Conservation (phyloP, 306 rosid genomes). For the Prunus salicina region DNA sequence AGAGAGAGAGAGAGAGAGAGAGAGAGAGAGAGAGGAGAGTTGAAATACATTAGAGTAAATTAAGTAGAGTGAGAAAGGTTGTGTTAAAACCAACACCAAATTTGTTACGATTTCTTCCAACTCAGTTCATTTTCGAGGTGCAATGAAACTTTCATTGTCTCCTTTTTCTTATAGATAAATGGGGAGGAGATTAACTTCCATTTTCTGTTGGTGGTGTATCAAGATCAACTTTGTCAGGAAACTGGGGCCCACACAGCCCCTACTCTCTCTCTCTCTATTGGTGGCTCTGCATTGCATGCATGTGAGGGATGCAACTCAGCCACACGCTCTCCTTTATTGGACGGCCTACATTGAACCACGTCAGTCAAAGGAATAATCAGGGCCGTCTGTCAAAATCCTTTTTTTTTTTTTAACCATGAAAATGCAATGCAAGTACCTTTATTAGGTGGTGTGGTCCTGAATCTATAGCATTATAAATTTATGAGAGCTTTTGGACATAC, state of each 20-base stretch:
- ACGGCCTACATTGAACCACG: constrained; percentile 51
- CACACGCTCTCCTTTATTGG: constrained; percentile 40
- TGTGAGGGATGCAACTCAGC: constrained; percentile 46
- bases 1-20: constrained; percentile 21
- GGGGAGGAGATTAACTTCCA: constrained; percentile 10
- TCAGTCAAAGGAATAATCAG: neutral
- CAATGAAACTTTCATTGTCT: constrained; percentile 8
- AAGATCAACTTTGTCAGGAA: constrained; percentile 34
- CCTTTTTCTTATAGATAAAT: neutral
- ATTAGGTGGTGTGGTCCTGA: constrained; percentile 31
- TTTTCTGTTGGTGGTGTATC: constrained; percentile 34
- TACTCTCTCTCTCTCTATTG: constrained; percentile 6
- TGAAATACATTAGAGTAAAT: neutral
- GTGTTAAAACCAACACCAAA: neutral
- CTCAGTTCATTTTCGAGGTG: neutral
- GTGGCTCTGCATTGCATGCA: constrained; percentile 40
- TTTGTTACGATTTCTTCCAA: constrained; percentile 2
- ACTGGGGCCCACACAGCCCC: constrained; percentile 21
- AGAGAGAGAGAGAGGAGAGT: constrained; percentile 21
- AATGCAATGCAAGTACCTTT: neutral
- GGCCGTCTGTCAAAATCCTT: neutral
- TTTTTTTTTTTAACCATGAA: neutral
- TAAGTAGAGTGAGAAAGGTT: neutral
- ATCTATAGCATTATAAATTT: neutral
- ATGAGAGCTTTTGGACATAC: neutral